These are phyloP conservation scores for Mortierella sp. DNA, from an alignment of 371 early-diverging fungal genomes.

Conservation along the genomic window DNA sequence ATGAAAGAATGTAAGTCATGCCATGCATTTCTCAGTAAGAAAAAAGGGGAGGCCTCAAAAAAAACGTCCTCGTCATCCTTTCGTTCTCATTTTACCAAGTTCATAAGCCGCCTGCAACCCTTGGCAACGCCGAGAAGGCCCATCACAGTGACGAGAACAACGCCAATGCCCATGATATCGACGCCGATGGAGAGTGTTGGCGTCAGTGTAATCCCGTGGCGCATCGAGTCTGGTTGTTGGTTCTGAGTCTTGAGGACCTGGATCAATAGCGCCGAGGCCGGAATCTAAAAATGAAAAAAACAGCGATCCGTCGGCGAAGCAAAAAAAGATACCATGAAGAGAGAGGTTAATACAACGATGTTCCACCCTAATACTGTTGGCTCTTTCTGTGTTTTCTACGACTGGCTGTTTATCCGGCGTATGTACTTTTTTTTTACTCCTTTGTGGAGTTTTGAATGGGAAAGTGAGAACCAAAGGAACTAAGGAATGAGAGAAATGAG, in stretches of 20 bases:
- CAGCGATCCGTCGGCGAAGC: neutral
- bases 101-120: slow-evolving; percentile 48
- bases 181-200: slow-evolving; percentile 50
- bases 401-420: neutral
- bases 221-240: slow-evolving; percentile 30
- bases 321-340: neutral
- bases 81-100: slow-evolving; percentile 25
- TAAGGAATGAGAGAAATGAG: neutral
- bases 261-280: slow-evolving; percentile 40
- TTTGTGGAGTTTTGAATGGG: neutral
- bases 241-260: slow-evolving; percentile 37
- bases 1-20: neutral
- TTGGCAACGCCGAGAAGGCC: slow-evolving; percentile 46
- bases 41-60: neutral
- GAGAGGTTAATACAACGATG: neutral
- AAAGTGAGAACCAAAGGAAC: neutral
- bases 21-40: neutral
- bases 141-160: slow-evolving; percentile 43
- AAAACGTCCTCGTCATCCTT: neutral
- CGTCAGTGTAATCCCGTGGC: slow-evolving; percentile 33
- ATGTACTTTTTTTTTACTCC: neutral
- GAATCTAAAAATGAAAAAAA: slow-evolving; percentile 27
- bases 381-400: neutral
- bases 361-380: neutral
- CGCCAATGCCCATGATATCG: slow-evolving; percentile 52